Conservation (phyloP, 345 rosid genomes). For the Brassica carinata region DNA sequence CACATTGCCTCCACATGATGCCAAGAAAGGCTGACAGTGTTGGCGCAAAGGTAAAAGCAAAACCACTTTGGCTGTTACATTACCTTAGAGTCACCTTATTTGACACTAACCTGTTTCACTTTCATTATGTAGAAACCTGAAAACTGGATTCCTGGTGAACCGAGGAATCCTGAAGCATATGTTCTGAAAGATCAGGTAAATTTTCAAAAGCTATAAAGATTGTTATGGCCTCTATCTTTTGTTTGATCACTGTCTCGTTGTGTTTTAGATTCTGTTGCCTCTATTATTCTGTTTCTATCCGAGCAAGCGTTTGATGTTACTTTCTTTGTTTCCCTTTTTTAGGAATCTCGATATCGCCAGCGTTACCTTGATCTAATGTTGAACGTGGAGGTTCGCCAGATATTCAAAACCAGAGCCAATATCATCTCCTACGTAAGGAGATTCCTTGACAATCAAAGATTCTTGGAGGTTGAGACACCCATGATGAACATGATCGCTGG, state of each 20-base stretch:
- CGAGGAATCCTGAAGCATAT: conserved; percentile 82
- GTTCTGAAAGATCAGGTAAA: conserved; percentile 89
- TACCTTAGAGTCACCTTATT: not conserved
- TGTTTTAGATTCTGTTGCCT: not conserved
- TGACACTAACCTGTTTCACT: conserved; percentile 15
- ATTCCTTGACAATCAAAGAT: conserved; percentile 69
- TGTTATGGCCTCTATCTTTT: not conserved
- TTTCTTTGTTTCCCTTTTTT: not conserved
- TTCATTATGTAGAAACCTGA: conserved; percentile 58
- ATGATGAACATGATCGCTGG: conserved; percentile 99
- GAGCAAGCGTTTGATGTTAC: not conserved
- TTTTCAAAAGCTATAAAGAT: not conserved
- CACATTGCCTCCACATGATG: conserved; percentile 98
- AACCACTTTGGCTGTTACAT: not conserved
- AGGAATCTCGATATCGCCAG: conserved; percentile 95
- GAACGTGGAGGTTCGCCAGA: conserved; percentile 74
- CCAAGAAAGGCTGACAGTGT: conserved; percentile 57
- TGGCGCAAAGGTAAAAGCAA: conserved; percentile 53
- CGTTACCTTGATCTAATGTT: conserved; percentile 88
- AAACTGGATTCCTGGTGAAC: conserved; percentile 67
- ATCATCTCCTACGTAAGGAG: conserved; percentile 60
- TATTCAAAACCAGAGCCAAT: conserved; percentile 72
- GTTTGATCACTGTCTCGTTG: not conserved
- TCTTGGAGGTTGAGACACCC: conserved; percentile 97
- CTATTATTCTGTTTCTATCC: conserved; percentile 1